Evolutionary conservation across 176 grass and related monocot species (phyloP).

Genomic region (Saccharum officinarum): DNA sequence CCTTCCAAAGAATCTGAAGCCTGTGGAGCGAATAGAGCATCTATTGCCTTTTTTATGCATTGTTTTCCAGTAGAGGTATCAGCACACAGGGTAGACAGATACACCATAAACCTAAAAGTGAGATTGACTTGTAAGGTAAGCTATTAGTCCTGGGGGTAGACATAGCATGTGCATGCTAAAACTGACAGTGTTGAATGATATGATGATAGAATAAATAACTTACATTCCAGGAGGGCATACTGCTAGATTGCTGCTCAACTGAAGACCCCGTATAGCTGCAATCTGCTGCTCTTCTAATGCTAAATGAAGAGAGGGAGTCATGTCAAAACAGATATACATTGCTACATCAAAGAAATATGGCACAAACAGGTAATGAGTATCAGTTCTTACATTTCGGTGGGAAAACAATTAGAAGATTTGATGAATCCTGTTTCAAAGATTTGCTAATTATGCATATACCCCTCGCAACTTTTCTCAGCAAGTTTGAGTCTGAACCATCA

Average conservation of each 20-base stretch:
- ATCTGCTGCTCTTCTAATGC: conserved; percentile 71
- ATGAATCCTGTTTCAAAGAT: conserved; percentile 52
- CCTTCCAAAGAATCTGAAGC: conserved; percentile 39
- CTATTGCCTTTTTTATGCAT: conserved; percentile 65
- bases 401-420: conserved; percentile 81
- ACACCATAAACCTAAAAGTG: conserved; percentile 66
- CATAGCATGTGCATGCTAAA: conserved; percentile 29
- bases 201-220: conserved; percentile 36
- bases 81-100: conserved; percentile 75
- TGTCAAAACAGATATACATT: not conserved
- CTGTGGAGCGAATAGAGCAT: conserved; percentile 58
- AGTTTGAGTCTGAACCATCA: conserved; percentile 44
- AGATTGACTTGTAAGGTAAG: conserved; percentile 35
- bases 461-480: conserved; percentile 53
- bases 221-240: conserved; percentile 85
- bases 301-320: conserved; percentile 39
- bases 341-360: conserved; percentile 3
- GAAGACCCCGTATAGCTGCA: conserved; percentile 66
- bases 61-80: conserved; percentile 58
- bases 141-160: not conserved
- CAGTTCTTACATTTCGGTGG: conserved; percentile 84
- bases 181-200: conserved; percentile 2
- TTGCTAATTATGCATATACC: conserved; percentile 80
- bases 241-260: conserved; percentile 88
- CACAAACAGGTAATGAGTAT: conserved; percentile 7